A percentile compares a stretch with the other conserved stretches of the same genome.
Conservation (phyloP, 108 stramenopile species). For the Skeletonema costatum region DNA sequence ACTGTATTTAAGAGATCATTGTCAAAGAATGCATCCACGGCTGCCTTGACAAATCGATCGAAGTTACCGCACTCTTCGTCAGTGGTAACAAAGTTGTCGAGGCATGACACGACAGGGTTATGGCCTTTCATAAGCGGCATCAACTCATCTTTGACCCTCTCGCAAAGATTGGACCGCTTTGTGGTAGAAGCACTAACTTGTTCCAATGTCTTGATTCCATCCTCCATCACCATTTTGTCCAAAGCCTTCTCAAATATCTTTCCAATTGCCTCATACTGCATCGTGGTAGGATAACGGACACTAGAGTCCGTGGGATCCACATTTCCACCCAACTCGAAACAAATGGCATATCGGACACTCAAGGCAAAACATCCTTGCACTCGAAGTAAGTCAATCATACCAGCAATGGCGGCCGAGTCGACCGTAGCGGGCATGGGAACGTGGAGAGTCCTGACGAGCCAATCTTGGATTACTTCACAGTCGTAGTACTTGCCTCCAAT, state of each 20-base stretch:
- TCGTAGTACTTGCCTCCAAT: conserved; percentile 60
- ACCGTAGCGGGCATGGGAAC: conserved; percentile 53
- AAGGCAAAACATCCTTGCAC: conserved; percentile 64
- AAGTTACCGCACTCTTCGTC: conserved; percentile 11
- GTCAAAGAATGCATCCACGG: conserved; percentile 70
- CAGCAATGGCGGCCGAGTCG: conserved; percentile 68
- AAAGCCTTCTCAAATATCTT: conserved; percentile 57
- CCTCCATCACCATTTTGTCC: conserved; percentile 11
- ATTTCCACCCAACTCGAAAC: conserved; percentile 22
- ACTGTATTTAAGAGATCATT: conserved; percentile 62
- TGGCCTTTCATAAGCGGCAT: background rate
- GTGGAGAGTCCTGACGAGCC: conserved; percentile 41
- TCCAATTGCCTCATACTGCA: conserved; percentile 52
- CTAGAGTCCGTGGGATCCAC: background rate
- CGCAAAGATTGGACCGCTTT: background rate
- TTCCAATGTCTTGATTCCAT: conserved; percentile 12
- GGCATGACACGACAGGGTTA: background rate
- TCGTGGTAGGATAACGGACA: conserved; percentile 38
- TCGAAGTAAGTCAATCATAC: conserved; percentile 66
- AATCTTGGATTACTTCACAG: conserved; percentile 55
- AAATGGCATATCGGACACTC: conserved; percentile 59
- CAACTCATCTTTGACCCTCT: background rate
- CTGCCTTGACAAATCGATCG: conserved; percentile 11
- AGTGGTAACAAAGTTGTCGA: conserved; percentile 5
- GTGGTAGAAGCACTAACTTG: background rate